Conservation (phyloP, 768 basidiomycete genomes). For the Hygrophoropsis aurantiaca region DNA sequence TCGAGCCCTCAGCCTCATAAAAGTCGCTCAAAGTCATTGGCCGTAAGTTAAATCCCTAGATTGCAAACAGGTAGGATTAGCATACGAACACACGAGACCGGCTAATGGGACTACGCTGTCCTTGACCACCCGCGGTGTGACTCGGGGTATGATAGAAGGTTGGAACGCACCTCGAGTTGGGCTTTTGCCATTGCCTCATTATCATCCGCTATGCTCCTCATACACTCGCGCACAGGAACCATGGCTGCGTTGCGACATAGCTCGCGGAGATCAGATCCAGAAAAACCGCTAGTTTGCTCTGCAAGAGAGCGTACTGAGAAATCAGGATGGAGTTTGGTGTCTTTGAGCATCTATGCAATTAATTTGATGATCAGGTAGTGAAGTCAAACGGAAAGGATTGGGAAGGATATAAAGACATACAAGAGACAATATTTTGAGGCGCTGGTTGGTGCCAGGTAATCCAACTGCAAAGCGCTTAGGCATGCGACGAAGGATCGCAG, state of each 20-base stretch:
- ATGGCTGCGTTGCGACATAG: constrained; percentile 92
- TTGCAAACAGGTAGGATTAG: too few relatives aligned
- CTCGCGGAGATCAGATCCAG: constrained; percentile 91
- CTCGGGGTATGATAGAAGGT: not conserved
- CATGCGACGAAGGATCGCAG: constrained; percentile 92
- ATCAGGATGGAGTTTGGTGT: constrained; percentile 61
- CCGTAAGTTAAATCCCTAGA: constrained; percentile 82
- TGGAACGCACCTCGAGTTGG: constrained; percentile 42
- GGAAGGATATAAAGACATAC: constrained; percentile 39
- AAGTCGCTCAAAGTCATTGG: constrained; percentile 75
- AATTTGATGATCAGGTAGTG: too few relatives aligned
- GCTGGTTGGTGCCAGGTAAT: constrained; percentile 75
- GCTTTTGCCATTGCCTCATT: constrained; percentile 47
- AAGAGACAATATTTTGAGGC: constrained; percentile 79
- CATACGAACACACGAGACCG: not conserved
- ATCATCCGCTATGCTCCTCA: constrained; percentile 51
- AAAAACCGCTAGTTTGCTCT: constrained; percentile 65
- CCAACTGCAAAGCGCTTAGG: constrained; percentile 91
- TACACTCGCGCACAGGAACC: constrained; percentile 85
- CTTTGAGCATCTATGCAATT: constrained; percentile 88
- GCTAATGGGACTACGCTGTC: not conserved
- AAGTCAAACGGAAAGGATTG: not conserved
- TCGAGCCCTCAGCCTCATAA: constrained; percentile 38
- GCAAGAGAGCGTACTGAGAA: constrained; percentile 70
- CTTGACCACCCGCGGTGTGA: not conserved